Conservation (phyloP, 192 early-diverging fungal species). For the Mortierella alpina region DNA sequence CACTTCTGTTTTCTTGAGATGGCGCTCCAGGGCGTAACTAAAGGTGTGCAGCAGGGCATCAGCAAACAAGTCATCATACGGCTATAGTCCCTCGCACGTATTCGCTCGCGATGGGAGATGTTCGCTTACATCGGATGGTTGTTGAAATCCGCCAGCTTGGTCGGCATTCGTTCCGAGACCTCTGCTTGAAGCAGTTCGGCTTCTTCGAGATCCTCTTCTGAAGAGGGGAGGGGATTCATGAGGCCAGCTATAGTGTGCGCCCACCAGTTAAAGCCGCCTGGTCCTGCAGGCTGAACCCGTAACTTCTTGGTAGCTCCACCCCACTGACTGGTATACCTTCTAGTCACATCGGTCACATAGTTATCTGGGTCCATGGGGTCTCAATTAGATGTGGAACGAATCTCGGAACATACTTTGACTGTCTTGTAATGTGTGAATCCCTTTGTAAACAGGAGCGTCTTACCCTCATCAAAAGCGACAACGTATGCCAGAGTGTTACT, state of each 20-base stretch:
- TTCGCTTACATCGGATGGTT: constrained; percentile 78
- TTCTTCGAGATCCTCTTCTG: constrained; percentile 60
- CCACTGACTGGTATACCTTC: constrained; percentile 71
- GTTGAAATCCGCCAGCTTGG: constrained; percentile 79
- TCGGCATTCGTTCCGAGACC: constrained; percentile 79
- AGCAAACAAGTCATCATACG: neutral
- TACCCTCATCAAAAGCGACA: constrained; percentile 67
- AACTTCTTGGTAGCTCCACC: constrained; percentile 63
- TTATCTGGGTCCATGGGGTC: constrained; percentile 24
- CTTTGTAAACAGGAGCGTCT: neutral
- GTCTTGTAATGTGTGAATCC: neutral
- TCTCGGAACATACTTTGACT: neutral
- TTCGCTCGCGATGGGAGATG: no score
- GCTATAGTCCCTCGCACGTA: neutral
- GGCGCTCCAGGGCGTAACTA: constrained; percentile 86
- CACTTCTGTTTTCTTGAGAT: constrained; percentile 83
- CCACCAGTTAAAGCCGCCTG: constrained; percentile 58
- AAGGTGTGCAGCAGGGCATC: neutral
- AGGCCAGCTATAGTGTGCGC: constrained; percentile 38
- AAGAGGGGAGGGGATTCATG: constrained; percentile 14
- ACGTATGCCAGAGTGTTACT: constrained; percentile 71
- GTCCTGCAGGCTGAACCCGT: constrained; percentile 46
- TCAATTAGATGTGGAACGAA: neutral
- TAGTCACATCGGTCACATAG: constrained; percentile 74
- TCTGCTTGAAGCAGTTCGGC: constrained; percentile 55